Conservation (phyloP, 305 asterid species). For the Plantago lanceolata region DNA sequence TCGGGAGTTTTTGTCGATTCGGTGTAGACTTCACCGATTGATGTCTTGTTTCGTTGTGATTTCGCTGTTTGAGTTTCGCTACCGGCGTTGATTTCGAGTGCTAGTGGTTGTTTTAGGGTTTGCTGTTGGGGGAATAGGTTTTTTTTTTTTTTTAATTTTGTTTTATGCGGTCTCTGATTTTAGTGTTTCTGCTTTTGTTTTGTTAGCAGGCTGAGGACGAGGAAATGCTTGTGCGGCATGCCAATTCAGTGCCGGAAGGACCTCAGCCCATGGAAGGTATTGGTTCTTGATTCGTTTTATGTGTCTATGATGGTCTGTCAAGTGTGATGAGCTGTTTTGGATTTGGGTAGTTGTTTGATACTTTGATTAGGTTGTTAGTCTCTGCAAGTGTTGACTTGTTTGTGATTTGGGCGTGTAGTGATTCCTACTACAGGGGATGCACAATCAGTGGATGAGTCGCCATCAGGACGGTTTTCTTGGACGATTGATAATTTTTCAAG, state of each 20-base stretch:
- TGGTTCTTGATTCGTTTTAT: neutral
- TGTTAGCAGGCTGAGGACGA: slow-evolving; percentile 40
- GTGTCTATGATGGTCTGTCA: slow-evolving; percentile 2
- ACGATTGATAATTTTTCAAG: slow-evolving; percentile 45
- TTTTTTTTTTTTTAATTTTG: too few relatives aligned
- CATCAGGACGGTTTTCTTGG: slow-evolving; percentile 50
- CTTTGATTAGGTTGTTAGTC: slow-evolving; percentile 9
- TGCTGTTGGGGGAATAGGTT: slow-evolving; percentile 21
- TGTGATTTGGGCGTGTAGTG: slow-evolving; percentile 32
- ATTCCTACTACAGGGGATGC: slow-evolving; percentile 33
- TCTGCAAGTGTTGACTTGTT: slow-evolving; percentile 9
- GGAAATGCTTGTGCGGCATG: slow-evolving; percentile 44
- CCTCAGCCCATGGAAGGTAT: slow-evolving; percentile 59
- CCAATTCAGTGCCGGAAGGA: slow-evolving; percentile 36
- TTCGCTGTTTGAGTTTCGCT: slow-evolving; percentile 3
- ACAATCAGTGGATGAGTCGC: slow-evolving; percentile 43
- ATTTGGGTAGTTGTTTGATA: neutral
- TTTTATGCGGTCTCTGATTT: too few relatives aligned
- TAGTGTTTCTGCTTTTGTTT: neutral
- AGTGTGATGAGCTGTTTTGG: neutral
- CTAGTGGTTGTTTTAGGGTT: slow-evolving; percentile 25
- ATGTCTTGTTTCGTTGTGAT: neutral
- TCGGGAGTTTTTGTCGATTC: neutral
- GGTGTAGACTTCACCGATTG: neutral
- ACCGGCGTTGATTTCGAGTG: neutral